Percentiles rank a stretch among this genome's conserved stretches.
Evolutionary conservation across 192 early-diverging fungal genomes (phyloP).

Genomic region (Coemansia sp.): DNA sequence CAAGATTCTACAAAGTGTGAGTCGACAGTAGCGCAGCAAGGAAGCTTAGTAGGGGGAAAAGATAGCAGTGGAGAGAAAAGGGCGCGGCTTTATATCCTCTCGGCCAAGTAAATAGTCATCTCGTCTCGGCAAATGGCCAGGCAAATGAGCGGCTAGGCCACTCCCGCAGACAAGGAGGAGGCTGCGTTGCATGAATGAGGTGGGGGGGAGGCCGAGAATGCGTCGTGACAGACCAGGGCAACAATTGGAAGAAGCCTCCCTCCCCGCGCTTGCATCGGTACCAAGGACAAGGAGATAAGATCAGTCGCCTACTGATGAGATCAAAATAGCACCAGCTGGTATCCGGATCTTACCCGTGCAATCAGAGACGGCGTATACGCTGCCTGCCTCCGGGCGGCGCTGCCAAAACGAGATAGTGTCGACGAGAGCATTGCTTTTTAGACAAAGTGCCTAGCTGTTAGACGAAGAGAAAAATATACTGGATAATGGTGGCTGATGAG

Average conservation of each 20-base stretch:
- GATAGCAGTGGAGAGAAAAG: neutral
- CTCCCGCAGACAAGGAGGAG: slow-evolving; percentile 7
- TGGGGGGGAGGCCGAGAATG: neutral
- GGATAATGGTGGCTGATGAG: neutral
- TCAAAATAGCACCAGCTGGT: slow-evolving; percentile 1
- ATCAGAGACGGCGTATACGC: slow-evolving; percentile 16
- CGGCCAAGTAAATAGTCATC: slow-evolving; percentile 12
- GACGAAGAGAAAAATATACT: neutral
- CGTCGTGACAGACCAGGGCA: neutral
- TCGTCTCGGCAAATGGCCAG: neutral
- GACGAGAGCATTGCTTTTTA: slow-evolving; percentile 32
- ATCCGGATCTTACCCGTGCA: slow-evolving; percentile 39
- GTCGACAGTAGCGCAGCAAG: neutral
- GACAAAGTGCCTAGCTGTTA: neutral
- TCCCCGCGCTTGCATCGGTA: neutral
- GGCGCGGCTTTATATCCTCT: neutral
- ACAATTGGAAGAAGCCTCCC: neutral
- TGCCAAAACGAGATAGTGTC: slow-evolving; percentile 28
- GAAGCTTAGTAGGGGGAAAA: neutral
- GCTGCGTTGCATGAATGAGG: slow-evolving; percentile 19
- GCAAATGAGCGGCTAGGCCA: too few relatives aligned
- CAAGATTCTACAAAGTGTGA: slow-evolving; percentile 28
- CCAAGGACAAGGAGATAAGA: neutral
- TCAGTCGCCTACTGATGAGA: neutral
- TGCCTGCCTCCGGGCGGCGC: slow-evolving; percentile 33